These are phyloP conservation scores for Colletotrichum sp. DNA, from an alignment of 2,329 filamentous ascomycete species.

Conservation along the genomic window DNA sequence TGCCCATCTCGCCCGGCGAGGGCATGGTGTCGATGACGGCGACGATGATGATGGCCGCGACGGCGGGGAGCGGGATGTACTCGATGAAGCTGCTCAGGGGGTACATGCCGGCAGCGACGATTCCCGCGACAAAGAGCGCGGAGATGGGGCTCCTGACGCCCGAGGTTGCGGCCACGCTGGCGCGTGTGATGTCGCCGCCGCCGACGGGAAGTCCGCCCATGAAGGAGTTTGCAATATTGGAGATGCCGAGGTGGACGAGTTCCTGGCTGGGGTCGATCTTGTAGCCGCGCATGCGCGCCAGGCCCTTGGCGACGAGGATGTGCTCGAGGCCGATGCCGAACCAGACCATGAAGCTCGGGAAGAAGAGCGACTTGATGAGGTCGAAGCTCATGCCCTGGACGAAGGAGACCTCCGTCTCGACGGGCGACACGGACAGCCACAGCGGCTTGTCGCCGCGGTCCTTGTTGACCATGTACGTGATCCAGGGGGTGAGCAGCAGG, in stretches of 20 bases:
- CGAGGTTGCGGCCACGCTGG: not conserved
- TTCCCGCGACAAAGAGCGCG: not conserved
- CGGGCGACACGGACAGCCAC: not conserved
- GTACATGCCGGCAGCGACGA: not conserved
- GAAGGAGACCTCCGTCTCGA: not conserved
- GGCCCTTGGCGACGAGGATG: not conserved
- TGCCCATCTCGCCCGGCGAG: not conserved
- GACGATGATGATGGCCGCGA: not conserved
- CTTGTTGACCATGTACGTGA: not conserved
- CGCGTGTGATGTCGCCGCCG: not conserved
- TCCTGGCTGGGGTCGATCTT: not conserved
- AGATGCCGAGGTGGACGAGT: not conserved
- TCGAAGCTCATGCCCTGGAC: not conserved
- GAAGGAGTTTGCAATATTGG: not conserved
- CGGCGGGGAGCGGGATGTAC: not conserved
- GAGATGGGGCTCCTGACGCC: not conserved
- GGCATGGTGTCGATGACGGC: not conserved
- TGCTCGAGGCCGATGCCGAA: not conserved
- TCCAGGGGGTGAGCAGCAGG: not conserved
- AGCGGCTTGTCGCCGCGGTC: not conserved
- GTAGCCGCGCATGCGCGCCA: not conserved
- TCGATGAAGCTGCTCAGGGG: not conserved
- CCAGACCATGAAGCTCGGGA: not conserved
- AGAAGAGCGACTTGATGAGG: not conserved
- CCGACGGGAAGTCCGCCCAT: not conserved